Evolutionary conservation across 2,329 filamentous ascomycete species (phyloP).

Genomic region (Talaromyces sp.): DNA sequence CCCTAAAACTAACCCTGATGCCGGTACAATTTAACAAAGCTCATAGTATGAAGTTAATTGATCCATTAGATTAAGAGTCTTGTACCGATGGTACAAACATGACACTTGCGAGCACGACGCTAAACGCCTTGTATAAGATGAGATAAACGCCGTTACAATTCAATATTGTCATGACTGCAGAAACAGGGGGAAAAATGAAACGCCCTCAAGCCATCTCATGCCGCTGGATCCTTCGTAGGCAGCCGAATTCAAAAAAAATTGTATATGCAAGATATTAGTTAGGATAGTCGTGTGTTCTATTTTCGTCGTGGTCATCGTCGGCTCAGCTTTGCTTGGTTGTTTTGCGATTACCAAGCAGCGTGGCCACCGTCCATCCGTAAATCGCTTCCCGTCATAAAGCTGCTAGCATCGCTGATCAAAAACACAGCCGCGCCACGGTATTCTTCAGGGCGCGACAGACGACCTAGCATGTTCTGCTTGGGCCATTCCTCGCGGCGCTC

Average conservation of each 20-base stretch:
- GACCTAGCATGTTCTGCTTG: slow-evolving; percentile 78
- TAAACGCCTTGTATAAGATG: background rate
- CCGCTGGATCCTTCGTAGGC: background rate
- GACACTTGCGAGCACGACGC: background rate
- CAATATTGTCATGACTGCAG: background rate
- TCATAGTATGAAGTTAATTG: no score
- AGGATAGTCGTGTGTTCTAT: background rate
- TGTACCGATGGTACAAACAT: background rate
- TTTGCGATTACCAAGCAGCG: slow-evolving; percentile 47
- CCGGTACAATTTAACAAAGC: no score
- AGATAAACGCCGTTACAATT: background rate
- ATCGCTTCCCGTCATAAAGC: slow-evolving; percentile 56
- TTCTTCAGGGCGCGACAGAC: slow-evolving; percentile 64
- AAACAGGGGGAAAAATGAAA: background rate
- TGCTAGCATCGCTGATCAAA: slow-evolving; percentile 49
- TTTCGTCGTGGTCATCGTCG: background rate
- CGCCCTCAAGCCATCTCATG: background rate
- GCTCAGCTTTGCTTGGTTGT: background rate
- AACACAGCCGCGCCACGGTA: slow-evolving; percentile 58
- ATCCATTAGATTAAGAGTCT: background rate
- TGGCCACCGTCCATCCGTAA: slow-evolving; percentile 55
- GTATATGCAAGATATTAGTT: background rate
- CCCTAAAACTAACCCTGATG: background rate
- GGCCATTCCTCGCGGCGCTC: slow-evolving; percentile 78
- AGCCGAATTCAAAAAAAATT: background rate